Conservation (phyloP, 306 rosid species). For the Fagus sylvatica region DNA sequence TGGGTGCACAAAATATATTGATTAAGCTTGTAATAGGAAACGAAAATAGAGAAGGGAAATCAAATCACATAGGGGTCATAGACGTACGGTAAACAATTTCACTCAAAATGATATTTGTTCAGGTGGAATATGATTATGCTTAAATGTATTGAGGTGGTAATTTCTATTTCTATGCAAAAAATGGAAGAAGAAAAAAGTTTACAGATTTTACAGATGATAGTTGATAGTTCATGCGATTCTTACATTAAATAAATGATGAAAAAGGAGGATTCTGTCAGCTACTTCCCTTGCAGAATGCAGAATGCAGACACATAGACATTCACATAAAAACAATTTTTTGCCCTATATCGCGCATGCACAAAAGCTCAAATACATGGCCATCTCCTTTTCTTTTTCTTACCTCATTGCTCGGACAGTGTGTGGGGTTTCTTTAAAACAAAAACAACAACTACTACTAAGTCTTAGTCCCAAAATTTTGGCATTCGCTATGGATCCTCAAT, state of each 20-base stretch:
- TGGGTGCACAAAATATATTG: not conserved
- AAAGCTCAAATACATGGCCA: not conserved
- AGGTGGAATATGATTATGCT: too few species aligned
- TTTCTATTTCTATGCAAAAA: too few species aligned
- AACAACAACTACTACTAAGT: too few species aligned
- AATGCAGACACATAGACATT: not conserved
- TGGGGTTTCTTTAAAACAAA: not conserved
- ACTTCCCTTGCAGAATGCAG: not conserved
- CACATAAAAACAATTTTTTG: not conserved
- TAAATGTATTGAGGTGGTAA: too few species aligned
- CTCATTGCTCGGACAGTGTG: not conserved
- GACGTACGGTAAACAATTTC: too few species aligned
- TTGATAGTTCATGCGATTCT: not conserved
- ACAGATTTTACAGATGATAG: not conserved
- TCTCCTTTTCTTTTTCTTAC: not conserved
- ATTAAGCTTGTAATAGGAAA: not conserved
- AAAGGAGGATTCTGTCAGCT: too few species aligned
- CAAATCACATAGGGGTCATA: not conserved
- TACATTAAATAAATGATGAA: too few species aligned
- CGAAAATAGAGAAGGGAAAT: not conserved
- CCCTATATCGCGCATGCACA: not conserved
- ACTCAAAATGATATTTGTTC: too few species aligned
- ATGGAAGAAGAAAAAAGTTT: too few species aligned
- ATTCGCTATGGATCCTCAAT: too few species aligned
- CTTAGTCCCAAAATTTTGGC: too few species aligned